phyloP scores from a whole-genome alignment of 2,329 filamentous ascomycete species.

The Colletotrichum godetiae region DNA sequence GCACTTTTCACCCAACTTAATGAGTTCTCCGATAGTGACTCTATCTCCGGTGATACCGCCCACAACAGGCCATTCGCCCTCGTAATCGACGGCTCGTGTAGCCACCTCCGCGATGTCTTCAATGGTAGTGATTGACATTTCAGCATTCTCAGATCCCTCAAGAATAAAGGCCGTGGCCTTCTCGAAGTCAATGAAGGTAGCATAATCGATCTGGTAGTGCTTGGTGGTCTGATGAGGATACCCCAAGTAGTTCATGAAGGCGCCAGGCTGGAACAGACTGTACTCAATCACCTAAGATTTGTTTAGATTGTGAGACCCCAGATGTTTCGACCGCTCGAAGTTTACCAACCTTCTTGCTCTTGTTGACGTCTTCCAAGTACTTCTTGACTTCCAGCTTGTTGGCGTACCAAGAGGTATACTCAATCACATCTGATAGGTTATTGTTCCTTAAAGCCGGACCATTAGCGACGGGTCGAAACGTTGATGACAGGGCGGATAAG shows the following conservation, averaged over 20 bases:
- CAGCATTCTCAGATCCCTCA: conserved; percentile 43
- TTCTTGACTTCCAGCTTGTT: conserved; percentile 53
- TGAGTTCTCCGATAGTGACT: conserved; percentile 43
- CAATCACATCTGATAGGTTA: neutral
- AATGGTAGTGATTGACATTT: conserved; percentile 47
- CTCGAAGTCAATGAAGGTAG: conserved; percentile 43
- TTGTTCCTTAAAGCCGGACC: neutral
- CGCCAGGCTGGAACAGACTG: conserved; percentile 59
- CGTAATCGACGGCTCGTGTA: conserved; percentile 49
- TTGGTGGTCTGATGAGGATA: conserved; percentile 53
- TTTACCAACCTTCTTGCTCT: conserved; percentile 46
- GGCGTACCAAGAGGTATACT: conserved; percentile 45
- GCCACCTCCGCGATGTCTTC: conserved; percentile 50
- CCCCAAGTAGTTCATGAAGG: conserved; percentile 61
- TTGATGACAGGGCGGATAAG: too few relatives aligned
- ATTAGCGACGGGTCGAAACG: neutral
- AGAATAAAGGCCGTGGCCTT: conserved; percentile 45
- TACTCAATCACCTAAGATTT: conserved; percentile 56
- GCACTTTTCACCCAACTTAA: conserved; percentile 47
- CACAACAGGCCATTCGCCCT: conserved; percentile 52
- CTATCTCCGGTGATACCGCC: conserved; percentile 51
- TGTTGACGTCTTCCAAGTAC: conserved; percentile 56
- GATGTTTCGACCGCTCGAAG: neutral
- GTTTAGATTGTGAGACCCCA: neutral
- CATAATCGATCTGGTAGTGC: conserved; percentile 42